Evolutionary conservation across 2,329 filamentous ascomycete species (phyloP), one percentile per base, ranked within the genome.

Genomic region (Trichoderma polysporum): DNA sequence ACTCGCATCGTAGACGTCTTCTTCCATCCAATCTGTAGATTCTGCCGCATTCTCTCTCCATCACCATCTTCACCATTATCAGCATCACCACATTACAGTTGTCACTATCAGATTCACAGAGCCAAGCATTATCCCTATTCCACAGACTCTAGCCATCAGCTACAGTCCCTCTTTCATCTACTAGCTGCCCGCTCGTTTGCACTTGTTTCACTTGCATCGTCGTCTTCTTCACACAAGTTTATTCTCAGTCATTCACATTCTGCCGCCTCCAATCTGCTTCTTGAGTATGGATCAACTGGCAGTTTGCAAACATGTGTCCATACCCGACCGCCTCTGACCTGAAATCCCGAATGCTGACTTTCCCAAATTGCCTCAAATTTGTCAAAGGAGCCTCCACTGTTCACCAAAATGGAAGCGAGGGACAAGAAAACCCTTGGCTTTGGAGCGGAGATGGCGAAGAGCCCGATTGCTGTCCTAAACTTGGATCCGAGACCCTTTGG

Each of bases 401-500:
- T 6, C 17, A 13, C 17, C 12, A n/a, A 37, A 15, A 41, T 22
- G n/a, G 35, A 33, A 6, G 2, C 39, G 1, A 13, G 12, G 19
- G 47, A 2, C 25, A 33, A 15, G 37, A 3, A n/a, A 45, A n/a
- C 8, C 17, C 25, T 7, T 64, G 60, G 60, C 19, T 58, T 1
- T 29, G 17, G 35, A 45, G 49, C 17, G 22, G 37, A 17, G 47
- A 54, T n/a, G 17, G 29, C 12, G 17, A 22, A 37, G 37, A 49
- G 10, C 12, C 35, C 6, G 27, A 45, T n/a, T 22, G 37, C n/a
- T 39, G 37, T 19, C 3, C 5, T 13, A 27, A 13, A 8, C 17
- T 13, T n/a, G 22, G 17, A 7, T 37, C 37, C 50, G 67, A 72
- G 17, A 68, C 69, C 10, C 35, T 33, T 2, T 69, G 68, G 29